A percentile compares a stretch with the other conserved stretches of the same genome.
Conservation (phyloP, 2,329 filamentous ascomycete species). For the Sarocladium strictum region DNA sequence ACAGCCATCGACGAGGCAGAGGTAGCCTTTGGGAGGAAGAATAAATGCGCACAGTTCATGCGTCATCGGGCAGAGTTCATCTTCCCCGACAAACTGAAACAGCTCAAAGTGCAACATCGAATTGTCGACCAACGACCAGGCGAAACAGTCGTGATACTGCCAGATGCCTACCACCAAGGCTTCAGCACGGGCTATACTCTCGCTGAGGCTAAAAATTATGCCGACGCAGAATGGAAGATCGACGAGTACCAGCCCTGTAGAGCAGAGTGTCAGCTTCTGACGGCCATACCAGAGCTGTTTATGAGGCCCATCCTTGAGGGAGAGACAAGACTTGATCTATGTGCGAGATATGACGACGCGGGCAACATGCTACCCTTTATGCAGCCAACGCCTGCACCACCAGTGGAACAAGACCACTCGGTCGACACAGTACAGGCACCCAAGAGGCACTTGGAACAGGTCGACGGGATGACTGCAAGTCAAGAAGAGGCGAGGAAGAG, state of each 20-base stretch:
- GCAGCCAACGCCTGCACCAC: not conserved
- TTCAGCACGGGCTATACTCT: constrained; percentile 36
- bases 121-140: constrained; percentile 32
- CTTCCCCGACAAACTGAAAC: constrained; percentile 33
- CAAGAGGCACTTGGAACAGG: constrained; percentile 13
- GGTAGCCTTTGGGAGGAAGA: constrained; percentile 24
- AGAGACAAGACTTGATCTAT: constrained; percentile 28
- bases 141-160: constrained; percentile 33
- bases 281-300: constrained; percentile 29
- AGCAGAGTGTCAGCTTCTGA: constrained; percentile 24
- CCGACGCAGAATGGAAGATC: constrained; percentile 28
- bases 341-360: constrained; percentile 20
- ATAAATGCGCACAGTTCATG: constrained; percentile 33
- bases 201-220: constrained; percentile 35
- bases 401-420: not conserved
- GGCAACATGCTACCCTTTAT: constrained; percentile 1
- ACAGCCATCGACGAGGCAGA: constrained; percentile 29
- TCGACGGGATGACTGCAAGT: not conserved
- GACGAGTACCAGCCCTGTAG: constrained; percentile 30
- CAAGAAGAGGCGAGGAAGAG: not conserved
- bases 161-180: constrained; percentile 34
- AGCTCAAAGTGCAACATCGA: constrained; percentile 30
- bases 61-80: constrained; percentile 34
- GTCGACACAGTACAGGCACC: constrained; percentile 10
- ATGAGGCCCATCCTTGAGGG: constrained; percentile 25